phyloP scores from a whole-genome alignment of 352 stramenopile genomes.

The Globisporangium irregulare region DNA sequence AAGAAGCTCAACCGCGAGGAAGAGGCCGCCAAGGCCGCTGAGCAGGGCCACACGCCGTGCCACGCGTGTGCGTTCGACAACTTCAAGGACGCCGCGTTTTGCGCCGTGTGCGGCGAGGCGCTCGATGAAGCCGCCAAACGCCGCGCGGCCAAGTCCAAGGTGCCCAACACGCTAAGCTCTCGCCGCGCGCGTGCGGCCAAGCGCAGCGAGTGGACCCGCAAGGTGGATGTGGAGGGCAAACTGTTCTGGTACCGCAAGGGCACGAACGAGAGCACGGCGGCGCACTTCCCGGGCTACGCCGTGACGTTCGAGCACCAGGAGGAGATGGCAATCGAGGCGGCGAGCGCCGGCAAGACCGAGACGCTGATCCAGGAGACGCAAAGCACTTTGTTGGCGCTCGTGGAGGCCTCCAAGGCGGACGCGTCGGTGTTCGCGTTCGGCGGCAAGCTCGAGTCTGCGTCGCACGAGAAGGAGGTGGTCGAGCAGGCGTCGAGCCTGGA shows the following conservation, averaged over 20 bases:
- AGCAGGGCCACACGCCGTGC: constrained; percentile 30
- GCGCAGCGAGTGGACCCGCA: constrained; percentile 40
- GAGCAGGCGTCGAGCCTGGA: no score
- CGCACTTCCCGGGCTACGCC: constrained; percentile 16
- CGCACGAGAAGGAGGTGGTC: no score
- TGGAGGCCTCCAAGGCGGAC: no score
- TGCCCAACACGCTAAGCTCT: no score
- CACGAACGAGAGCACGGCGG: constrained; percentile 12
- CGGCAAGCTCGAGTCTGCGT: no score
- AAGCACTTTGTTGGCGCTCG: no score
- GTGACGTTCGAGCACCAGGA: no score
- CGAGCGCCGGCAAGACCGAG: no score
- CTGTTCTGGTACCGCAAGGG: constrained; percentile 34
- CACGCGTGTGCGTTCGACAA: constrained; percentile 35
- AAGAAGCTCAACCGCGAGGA: no score
- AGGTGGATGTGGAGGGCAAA: constrained; percentile 33
- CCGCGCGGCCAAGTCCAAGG: not conserved
- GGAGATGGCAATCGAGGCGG: no score
- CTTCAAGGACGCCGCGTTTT: constrained; percentile 32
- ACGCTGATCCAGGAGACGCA: no score
- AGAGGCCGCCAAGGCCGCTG: constrained; percentile 6
- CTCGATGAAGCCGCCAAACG: constrained; percentile 7
- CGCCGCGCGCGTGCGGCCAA: not conserved
- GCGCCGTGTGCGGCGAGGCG: constrained; percentile 24
- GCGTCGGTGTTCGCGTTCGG: no score